Conservation (phyloP, 2,329 filamentous ascomycete species). For the Aschersonia sp. region DNA sequence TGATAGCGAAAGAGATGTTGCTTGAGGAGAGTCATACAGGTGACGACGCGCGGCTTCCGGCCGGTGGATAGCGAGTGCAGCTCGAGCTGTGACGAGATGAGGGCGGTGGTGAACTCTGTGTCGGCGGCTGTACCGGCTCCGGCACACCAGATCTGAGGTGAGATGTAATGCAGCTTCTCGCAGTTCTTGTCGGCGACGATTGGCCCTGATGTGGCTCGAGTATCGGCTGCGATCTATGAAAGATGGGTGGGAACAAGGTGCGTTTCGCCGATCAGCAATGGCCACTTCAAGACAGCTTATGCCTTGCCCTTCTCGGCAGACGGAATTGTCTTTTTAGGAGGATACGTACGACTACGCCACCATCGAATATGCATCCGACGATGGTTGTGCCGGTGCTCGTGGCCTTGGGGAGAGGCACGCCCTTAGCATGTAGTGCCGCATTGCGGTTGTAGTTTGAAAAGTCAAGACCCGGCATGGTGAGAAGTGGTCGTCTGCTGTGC, state of each 20-base stretch:
- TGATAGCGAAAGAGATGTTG: slow-evolving; percentile 99
- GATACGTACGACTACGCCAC: slow-evolving; percentile 72
- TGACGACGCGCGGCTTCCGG: slow-evolving; percentile 92
- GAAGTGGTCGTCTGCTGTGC: slow-evolving; percentile 2
- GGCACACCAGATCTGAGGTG: slow-evolving; percentile 97
- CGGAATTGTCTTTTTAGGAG: neutral
- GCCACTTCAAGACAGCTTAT: no score
- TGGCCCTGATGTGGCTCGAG: slow-evolving; percentile 87
- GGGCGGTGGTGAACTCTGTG: slow-evolving; percentile 95
- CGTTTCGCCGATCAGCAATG: neutral
- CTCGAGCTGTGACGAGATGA: slow-evolving; percentile 98
- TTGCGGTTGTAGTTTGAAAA: slow-evolving; percentile 99
- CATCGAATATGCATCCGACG: slow-evolving; percentile 92
- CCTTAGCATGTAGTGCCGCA: slow-evolving; percentile 83
- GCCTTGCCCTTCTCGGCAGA: no score
- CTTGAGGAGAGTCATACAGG: slow-evolving; percentile 98
- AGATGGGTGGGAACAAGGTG: neutral
- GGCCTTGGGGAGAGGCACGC: slow-evolving; percentile 89
- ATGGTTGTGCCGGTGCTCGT: slow-evolving; percentile 98
- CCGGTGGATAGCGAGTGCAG: slow-evolving; percentile 92
- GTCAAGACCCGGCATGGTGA: slow-evolving; percentile 88
- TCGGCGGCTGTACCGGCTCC: slow-evolving; percentile 95
- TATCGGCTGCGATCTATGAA: slow-evolving; percentile 83
- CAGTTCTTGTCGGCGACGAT: slow-evolving; percentile 99
- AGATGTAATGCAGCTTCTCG: slow-evolving; percentile 98